phyloP scores from a whole-genome alignment of 179 eudicot genomes.

The Corrigiola litoralis region DNA sequence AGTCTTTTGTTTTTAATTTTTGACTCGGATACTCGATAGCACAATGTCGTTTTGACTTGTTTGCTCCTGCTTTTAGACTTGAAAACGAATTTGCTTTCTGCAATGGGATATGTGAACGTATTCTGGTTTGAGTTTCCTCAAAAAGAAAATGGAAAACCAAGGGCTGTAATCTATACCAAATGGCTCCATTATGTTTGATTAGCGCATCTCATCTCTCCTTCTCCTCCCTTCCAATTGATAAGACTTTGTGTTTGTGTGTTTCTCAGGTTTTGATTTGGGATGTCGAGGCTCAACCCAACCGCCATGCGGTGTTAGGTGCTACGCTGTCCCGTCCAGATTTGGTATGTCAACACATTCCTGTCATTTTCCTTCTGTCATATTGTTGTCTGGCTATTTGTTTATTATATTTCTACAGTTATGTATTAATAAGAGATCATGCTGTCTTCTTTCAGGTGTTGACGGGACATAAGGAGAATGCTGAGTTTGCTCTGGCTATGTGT shows the following conservation, averaged over 20 bases:
- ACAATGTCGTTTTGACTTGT: too few species aligned
- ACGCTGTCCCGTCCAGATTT: conserved; percentile 83
- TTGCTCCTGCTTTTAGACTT: too few species aligned
- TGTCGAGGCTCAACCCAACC: conserved; percentile 86
- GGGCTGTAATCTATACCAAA: too few species aligned
- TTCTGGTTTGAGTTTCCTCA: too few species aligned
- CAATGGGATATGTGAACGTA: too few species aligned
- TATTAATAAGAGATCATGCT: background rate
- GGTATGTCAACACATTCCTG: conserved; percentile 36
- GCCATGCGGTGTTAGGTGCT: conserved; percentile 86
- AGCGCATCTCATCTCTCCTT: background rate
- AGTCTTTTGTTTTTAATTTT: too few species aligned
- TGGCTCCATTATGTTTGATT: background rate
- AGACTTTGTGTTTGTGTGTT: background rate
- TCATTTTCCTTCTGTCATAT: background rate
- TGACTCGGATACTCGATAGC: too few species aligned
- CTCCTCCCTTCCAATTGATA: background rate
- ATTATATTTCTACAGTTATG: background rate
- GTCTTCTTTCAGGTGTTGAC: conserved; percentile 55
- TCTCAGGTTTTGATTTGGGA: conserved; percentile 94
- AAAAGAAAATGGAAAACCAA: too few species aligned
- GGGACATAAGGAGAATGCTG: conserved; percentile 91
- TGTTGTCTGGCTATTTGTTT: background rate
- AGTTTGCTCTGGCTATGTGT: conserved; percentile 92
- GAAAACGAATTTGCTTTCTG: too few species aligned